Base-by-base conservation (phyloP, 805 yeast species). In the Jamesozyma gamospora region DNA sequence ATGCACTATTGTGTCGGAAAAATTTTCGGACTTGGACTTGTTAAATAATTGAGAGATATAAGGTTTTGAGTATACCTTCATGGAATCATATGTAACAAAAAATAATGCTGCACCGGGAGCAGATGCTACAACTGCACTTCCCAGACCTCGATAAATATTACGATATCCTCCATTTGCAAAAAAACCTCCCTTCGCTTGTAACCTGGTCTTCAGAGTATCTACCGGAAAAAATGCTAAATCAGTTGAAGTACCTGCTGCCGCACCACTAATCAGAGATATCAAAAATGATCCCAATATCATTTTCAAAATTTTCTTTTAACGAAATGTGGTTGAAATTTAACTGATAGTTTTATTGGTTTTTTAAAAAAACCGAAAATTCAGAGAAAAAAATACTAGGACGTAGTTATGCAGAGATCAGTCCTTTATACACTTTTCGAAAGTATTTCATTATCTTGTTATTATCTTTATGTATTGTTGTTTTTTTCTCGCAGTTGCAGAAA, bases 181-280 rank as follows among this genome's bases (percentile, higher is more conserved):
- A 53, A 92, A 90, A 0, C 98, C 98, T 28, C 95, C 96, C 55
- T 77, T 77, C 16, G 98, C 97, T 60, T 92, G 99, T 13, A 92
- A 66, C 41, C 99, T 69, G 0, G 99, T 92, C 63, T 92, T 92
- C 41, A 92, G 52, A 1, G 99, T 92, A 53, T 92, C 99, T 30
- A 92, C 85, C 12, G 99, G 98, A 67, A 90, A 92, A 62, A 92
- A 92, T 3, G 82, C 86, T 29, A 92, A 67, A 63, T 92, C 99
- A 1, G 96, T 88, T 5, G 94, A 79, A 2, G 96, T 92, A 13
- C 99, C 99, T 5, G 98, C 96, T 43, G 92, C 79, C 7, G 84
- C 98, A 29, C 98, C 98, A 53, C 88, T 78, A 72, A 59, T 19
- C 30, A 61, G 39, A 1, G 65, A 60, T 1, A 50, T 46, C 9